phyloP scores from a whole-genome alignment of 345 rosid genomes.

The Eucalyptus paniculata region DNA sequence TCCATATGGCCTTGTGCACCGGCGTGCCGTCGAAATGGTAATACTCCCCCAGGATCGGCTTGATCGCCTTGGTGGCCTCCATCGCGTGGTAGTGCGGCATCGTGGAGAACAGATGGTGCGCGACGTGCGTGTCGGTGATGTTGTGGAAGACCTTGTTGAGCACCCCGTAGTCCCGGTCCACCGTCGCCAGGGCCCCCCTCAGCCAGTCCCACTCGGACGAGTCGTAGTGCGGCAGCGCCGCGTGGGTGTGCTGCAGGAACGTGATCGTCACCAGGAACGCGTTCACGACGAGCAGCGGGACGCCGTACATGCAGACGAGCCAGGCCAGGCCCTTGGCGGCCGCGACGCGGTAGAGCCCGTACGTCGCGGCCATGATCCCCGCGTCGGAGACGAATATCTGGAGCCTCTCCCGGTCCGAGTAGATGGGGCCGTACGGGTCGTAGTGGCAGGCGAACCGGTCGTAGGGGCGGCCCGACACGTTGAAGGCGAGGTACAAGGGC shows the following conservation, averaged over 20 bases:
- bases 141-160: constrained; percentile 50
- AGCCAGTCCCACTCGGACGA: constrained; percentile 62
- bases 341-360: constrained; percentile 15
- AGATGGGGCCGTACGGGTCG: constrained; percentile 40
- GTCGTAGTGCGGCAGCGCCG: constrained; percentile 46
- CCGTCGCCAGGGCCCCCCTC: constrained; percentile 48
- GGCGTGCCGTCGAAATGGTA: constrained; percentile 38
- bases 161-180: constrained; percentile 46
- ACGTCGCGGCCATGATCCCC: constrained; percentile 22
- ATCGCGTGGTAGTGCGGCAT: constrained; percentile 57
- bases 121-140: constrained; percentile 49
- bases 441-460: constrained; percentile 36
- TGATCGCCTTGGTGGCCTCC: constrained; percentile 56
- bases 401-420: constrained; percentile 29
- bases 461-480: constrained; percentile 29
- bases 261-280: constrained; percentile 43
- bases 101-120: constrained; percentile 54
- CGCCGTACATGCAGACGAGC: constrained; percentile 36
- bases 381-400: constrained; percentile 37
- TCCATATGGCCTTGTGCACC: constrained; percentile 34
- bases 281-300: constrained; percentile 36
- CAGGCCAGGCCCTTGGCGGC: constrained; percentile 29
- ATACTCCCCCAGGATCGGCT: constrained; percentile 41
- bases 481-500: constrained; percentile 35
- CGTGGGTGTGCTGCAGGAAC: constrained; percentile 58